Percentiles rank a stretch among this genome's conserved stretches.
These are phyloP conservation scores for Tylopilus sp. DNA, from an alignment of 768 basidiomycete species.

Conservation along the genomic window DNA sequence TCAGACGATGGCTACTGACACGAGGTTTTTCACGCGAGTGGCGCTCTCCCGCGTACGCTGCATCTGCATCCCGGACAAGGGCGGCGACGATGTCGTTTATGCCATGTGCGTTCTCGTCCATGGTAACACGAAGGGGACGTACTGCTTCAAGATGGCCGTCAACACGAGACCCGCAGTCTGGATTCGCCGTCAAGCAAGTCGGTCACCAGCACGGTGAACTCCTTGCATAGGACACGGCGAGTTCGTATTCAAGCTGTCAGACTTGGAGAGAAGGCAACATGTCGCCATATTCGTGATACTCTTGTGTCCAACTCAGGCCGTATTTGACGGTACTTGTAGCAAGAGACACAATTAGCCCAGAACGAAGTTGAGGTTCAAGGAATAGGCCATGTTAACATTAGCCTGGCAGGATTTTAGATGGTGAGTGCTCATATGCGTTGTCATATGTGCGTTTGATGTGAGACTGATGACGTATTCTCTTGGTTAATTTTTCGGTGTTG, in stretches of 20 bases:
- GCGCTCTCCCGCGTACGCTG: conserved; percentile 38
- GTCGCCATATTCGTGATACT: not conserved
- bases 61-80: conserved; percentile 30
- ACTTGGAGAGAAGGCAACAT: not conserved
- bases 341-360: not conserved
- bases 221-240: not conserved
- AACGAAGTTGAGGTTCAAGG: not conserved
- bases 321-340: not conserved
- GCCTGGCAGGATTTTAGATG: not conserved
- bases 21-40: conserved; percentile 31
- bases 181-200: not conserved
- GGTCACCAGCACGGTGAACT: not conserved
- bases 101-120: conserved; percentile 37
- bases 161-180: not conserved
- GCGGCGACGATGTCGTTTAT: conserved; percentile 25
- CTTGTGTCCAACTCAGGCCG: not conserved
- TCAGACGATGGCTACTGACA: conserved; percentile 3
- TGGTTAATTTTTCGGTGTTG: conserved; percentile 39
- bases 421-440: not conserved
- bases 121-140: conserved; percentile 39
- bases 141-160: conserved; percentile 35
- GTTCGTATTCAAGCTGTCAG: not conserved
- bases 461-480: not conserved
- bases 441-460: too few relatives aligned
- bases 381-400: not conserved